These are phyloP conservation scores for Pseudohalonectria lignicola DNA, from an alignment of 2,329 filamentous ascomycete genomes.

Conservation along the genomic window DNA sequence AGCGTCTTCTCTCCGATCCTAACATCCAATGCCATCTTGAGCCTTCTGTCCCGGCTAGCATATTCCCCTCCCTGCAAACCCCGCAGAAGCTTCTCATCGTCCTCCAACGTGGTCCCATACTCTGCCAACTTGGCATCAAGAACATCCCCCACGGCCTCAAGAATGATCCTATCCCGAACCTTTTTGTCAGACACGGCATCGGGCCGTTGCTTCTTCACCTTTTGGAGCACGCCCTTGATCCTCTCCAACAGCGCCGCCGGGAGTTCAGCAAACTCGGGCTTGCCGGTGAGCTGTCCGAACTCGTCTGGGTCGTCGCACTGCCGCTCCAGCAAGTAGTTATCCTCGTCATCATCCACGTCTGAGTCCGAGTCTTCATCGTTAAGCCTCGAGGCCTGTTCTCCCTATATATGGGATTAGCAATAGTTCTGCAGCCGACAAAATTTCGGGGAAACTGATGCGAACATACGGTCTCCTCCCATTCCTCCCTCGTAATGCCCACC, in stretches of 20 bases:
- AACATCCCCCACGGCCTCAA: constrained; percentile 23
- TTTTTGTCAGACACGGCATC: constrained; percentile 33
- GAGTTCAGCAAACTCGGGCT: constrained; percentile 26
- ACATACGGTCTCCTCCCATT: constrained; percentile 32
- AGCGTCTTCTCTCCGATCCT: constrained; percentile 23
- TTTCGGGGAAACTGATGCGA: constrained; percentile 5
- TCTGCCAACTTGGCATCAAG: constrained; percentile 12
- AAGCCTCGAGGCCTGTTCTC: no score
- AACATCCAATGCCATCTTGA: constrained; percentile 19
- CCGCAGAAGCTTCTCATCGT: constrained; percentile 12
- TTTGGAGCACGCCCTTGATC: constrained; percentile 37
- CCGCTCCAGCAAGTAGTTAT: constrained; percentile 59
- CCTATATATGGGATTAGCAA: no score
- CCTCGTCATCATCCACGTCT: constrained; percentile 51
- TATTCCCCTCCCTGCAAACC: constrained; percentile 2
- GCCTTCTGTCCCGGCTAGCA: constrained; percentile 3
- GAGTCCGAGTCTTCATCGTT: no score
- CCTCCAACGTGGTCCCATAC: constrained; percentile 17
- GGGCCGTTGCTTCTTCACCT: constrained; percentile 26
- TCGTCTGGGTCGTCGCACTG: constrained; percentile 39
- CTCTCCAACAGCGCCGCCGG: constrained; percentile 41
- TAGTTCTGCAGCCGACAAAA: constrained; percentile 5
- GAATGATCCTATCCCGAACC: constrained; percentile 33
- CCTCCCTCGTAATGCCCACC: constrained; percentile 11
- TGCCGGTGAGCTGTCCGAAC: constrained; percentile 24